Evolutionary conservation across 2,329 filamentous ascomycete genomes (phyloP), one percentile per base, ranked within the genome.

Genomic region (Cadophora luteo-olivacea): DNA sequence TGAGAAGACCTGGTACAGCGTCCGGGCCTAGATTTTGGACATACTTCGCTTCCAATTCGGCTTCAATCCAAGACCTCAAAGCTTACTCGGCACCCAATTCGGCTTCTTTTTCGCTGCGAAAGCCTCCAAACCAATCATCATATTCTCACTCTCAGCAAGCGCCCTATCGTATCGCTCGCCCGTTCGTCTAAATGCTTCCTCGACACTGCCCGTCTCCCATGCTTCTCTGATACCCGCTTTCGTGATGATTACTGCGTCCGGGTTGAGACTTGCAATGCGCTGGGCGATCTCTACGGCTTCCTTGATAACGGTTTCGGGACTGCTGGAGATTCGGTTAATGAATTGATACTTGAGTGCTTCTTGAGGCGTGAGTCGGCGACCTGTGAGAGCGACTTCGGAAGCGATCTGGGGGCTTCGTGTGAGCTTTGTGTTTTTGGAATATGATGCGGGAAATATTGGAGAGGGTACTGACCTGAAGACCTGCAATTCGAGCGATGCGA

Each of bases 81-180:
- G 74, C 78, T 89, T 89, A 76, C 86, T 89, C 69, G 88, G 82
- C 75, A 82, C 85, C 91, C 91, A 94, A 33, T 82, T 80, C 2
- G 91, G 87, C 79, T 86, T 85, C 75, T 89, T 83, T 84, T 89
- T 93, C 83, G 91, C 89, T n/a, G 90, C 88, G 82, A 95, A 95
- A 69, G 92, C 92, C 78, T 79, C 81, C 29, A 94, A 81, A 0
- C 92, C 92, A 80, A 94, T 92, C 68, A 84, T 86, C 78, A 93
- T 88, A 80, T 95, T 95, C 73, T 91, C 89, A 0, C 88, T 90
- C 2, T 82, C 84, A 69, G 88, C 82, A 64, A 94, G 81, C 67
- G 81, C 81, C 29, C 32, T 66, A 64, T 86, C 88, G 81, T 80
- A 74, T 78, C 89, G 85, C 1, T 85, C 85, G 52, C 85, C 82